A percentile compares a stretch with the other conserved stretches of the same genome.
Conservation (phyloP, 805 yeast genomes). For the Saturnispora besseyi region DNA sequence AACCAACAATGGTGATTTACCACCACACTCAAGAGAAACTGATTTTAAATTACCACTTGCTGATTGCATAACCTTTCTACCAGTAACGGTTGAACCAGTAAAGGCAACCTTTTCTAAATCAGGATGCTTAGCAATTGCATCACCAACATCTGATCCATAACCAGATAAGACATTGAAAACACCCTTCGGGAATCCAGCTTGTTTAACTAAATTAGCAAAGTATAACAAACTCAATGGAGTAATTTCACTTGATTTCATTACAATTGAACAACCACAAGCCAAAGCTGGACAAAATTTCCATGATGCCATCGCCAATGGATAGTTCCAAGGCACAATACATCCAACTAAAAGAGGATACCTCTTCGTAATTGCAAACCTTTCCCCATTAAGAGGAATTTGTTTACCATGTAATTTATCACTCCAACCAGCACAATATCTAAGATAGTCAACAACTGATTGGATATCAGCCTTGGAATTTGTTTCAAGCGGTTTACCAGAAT, state of each 20-base stretch:
- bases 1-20: conserved; percentile 57
- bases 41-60: conserved; percentile 56
- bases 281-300: conserved; percentile 82
- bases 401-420: conserved; percentile 47
- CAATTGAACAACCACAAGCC: conserved; percentile 68
- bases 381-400: conserved; percentile 30
- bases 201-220: conserved; percentile 46
- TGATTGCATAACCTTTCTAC: conserved; percentile 58
- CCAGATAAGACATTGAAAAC: conserved; percentile 67
- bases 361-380: conserved; percentile 55
- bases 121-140: conserved; percentile 51
- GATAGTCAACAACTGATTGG: conserved; percentile 35
- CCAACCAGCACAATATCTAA: conserved; percentile 54
- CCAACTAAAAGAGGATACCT: conserved; percentile 63
- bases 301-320: conserved; percentile 60
- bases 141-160: conserved; percentile 61
- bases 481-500: conserved; percentile 45
- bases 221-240: conserved; percentile 64
- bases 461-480: conserved; percentile 43
- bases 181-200: conserved; percentile 73
- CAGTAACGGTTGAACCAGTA: conserved; percentile 62
- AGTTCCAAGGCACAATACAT: conserved; percentile 67
- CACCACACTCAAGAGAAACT: conserved; percentile 65
- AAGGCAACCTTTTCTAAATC: conserved; percentile 53
- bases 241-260: conserved; percentile 66